Percentiles rank a stretch among this genome's conserved stretches.
Evolutionary conservation across 2,329 filamentous ascomycete species (phyloP).

Genomic region (Aurifilum marmelostoma): DNA sequence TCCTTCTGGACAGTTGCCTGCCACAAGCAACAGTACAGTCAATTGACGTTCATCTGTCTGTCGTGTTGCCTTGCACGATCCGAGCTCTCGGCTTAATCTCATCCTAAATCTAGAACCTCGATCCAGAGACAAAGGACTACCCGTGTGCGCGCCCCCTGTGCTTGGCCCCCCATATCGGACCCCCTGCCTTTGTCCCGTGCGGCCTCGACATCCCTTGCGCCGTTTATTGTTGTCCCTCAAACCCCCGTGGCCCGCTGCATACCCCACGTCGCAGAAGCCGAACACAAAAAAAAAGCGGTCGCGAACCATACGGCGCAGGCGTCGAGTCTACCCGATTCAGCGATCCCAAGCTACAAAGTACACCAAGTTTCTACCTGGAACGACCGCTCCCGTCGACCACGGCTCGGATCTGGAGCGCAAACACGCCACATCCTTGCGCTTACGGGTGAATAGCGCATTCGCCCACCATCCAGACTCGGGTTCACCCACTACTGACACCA

Average conservation of each 20-base stretch:
- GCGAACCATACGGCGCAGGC: not conserved
- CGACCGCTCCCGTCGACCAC: conserved; percentile 5
- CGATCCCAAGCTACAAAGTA: not conserved
- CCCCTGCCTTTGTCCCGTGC: not conserved
- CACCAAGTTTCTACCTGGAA: not conserved
- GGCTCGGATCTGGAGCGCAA: conserved; percentile 3
- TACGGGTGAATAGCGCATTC: not conserved
- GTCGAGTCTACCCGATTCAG: not conserved
- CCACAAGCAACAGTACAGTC: not conserved
- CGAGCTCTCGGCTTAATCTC: not conserved
- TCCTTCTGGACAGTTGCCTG: not conserved
- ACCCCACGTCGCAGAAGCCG: not conserved
- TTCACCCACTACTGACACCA: not conserved
- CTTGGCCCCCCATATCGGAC: not conserved
- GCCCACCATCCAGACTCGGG: not conserved
- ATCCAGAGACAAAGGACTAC: not conserved
- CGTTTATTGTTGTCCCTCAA: not conserved
- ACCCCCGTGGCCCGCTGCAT: not conserved
- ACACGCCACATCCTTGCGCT: conserved; percentile 23
- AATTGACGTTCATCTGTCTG: not conserved
- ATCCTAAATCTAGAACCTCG: not conserved
- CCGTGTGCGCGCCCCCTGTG: not conserved
- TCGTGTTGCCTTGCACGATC: not conserved
- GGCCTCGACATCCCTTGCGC: conserved; percentile 11
- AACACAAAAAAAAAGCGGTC: not conserved